Evolutionary conservation across 192 early-diverging fungal genomes (phyloP).

Genomic region (Phycomyces blakesleeanus): DNA sequence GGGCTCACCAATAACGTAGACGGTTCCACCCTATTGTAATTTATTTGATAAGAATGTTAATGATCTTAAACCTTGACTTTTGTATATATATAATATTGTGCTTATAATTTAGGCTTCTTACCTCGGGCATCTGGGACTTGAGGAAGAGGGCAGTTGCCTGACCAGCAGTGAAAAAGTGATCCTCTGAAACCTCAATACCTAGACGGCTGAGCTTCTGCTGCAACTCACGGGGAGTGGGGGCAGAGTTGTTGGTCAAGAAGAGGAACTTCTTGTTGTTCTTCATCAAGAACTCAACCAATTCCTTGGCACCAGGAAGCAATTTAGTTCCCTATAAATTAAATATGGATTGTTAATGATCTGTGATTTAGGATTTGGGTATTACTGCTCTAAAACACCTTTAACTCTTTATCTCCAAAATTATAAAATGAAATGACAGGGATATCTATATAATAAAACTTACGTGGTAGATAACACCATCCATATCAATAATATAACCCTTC

Average conservation of each 20-base stretch:
- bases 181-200: constrained; percentile 46
- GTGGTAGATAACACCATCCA: constrained; percentile 64
- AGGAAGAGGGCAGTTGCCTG: constrained; percentile 57
- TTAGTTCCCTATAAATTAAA: constrained; percentile 39
- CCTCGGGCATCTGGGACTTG: constrained; percentile 47
- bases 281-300: constrained; percentile 51
- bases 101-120: too few species aligned
- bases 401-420: constrained; percentile 12
- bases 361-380: too few species aligned
- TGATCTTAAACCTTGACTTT: neutral
- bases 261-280: constrained; percentile 53
- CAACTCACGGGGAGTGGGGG: constrained; percentile 58
- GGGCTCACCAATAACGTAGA: constrained; percentile 59
- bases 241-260: constrained; percentile 63
- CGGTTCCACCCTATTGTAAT: constrained; percentile 40
- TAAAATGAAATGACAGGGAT: neutral
- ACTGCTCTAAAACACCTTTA: too few species aligned
- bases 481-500: constrained; percentile 59
- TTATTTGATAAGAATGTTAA: neutral
- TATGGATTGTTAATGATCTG: too few species aligned
- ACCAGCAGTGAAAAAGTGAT: constrained; percentile 58
- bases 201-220: constrained; percentile 49
- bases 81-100: too few species aligned
- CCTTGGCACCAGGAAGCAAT: constrained; percentile 53
- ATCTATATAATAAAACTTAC: constrained; percentile 18